phyloP scores from a whole-genome alignment of 345 rosid species.

The thale cress (Arabidopsis thaliana) region DNA sequence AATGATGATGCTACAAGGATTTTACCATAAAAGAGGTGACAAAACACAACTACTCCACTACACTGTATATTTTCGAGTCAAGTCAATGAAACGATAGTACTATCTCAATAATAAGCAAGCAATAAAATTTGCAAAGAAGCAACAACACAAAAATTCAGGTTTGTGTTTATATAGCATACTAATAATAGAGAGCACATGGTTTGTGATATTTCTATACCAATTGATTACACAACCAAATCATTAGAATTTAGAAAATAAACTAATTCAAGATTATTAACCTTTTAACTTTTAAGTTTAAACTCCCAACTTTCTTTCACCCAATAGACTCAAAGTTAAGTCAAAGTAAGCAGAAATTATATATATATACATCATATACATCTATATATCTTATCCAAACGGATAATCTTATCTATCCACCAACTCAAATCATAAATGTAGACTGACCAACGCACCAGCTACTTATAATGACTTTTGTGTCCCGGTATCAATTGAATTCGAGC shows the following conservation, averaged over 20 bases:
- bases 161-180: not conserved
- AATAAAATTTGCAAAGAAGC: not conserved
- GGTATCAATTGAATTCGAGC: not conserved
- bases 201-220: not conserved
- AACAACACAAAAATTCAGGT: not conserved
- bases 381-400: not conserved
- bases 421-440: slow-evolving; percentile 6
- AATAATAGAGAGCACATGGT: not conserved
- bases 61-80: no score
- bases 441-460: not conserved
- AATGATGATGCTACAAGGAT: no score
- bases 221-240: not conserved
- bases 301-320: not conserved
- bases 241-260: no score
- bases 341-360: not conserved
- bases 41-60: no score
- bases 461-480: not conserved
- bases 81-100: no score
- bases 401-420: slow-evolving; percentile 16
- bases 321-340: not conserved
- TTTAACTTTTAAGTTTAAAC: not conserved
- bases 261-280: not conserved
- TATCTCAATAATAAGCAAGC: no score
- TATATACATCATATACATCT: not conserved
- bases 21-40: no score